Base-by-base conservation (phyloP, 805 yeast species). In the Tetrapisispora pingtungensis region DNA sequence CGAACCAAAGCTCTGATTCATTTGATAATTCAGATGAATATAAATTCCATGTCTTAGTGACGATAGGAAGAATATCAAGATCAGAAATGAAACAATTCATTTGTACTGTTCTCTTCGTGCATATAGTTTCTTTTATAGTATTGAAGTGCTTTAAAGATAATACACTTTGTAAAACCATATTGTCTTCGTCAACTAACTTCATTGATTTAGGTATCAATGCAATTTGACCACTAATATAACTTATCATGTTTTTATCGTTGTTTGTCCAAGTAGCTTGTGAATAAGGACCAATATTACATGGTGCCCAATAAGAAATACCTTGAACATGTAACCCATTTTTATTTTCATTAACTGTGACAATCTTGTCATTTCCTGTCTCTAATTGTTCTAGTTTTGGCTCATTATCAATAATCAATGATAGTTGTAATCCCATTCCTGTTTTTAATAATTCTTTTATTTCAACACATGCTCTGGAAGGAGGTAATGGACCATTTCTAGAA, bases 221-320 rank as follows among this genome's bases (percentile, higher is more conserved):
- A 33, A 93, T 89, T 66, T 93, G 97, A 0, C 98, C 98, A 41
- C 97, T 85, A 12, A 89, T 60, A 32, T 72, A 69, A 2, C 82
- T 80, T 7, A 78, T 62, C 24, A 71, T 64, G 45, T 77, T 75
- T 17, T 58, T 58, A 49, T 77, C 80, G n/a, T 46, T 42, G 4
- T 73, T 62, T 6, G 42, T 44, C 59, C 61, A 62, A 10, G 80
- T 77, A 0, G 89, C 75, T 62, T 93, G 98, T 0, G 98, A 90
- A 59, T 93, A 93, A 0, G 98, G 98, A 0, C 98, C 98, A 38
- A 93, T 93, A 53, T 93, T 93, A 32, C 95, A 90, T 0, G 98
- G 98, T 0, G 97, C 97, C 98, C 98, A 93, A 60, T 84, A 89
- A 34, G 97, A 88, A 47, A 89, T 72, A 1, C 97, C 88, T 54